phyloP scores from a whole-genome alignment of 805 yeast species.

The Metschnikowia anglica region DNA sequence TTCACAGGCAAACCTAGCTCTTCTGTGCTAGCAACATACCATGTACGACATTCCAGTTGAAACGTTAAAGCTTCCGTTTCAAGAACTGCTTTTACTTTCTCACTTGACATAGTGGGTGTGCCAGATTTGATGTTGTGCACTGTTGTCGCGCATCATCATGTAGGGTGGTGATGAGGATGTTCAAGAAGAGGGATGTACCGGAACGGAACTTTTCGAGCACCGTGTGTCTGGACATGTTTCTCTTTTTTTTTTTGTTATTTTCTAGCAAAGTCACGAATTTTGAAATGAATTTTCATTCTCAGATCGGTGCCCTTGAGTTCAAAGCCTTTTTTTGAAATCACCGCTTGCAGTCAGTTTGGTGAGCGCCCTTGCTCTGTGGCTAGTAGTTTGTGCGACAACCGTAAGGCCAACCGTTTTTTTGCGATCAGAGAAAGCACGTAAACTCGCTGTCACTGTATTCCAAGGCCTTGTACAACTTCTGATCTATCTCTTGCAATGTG shows the following conservation, averaged over 20 bases:
- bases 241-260: background rate
- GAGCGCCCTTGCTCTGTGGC: no score
- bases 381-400: background rate
- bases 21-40: constrained; percentile 6
- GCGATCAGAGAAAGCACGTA: constrained; percentile 28
- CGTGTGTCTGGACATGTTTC: background rate
- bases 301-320: no score
- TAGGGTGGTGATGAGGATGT: background rate
- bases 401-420: background rate
- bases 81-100: constrained; percentile 9
- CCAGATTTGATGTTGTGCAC: background rate
- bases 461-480: constrained; percentile 28
- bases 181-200: background rate
- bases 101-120: constrained; percentile 7
- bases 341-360: no score
- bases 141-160: background rate
- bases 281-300: no score
- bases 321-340: no score
- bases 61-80: constrained; percentile 9
- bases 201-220: background rate
- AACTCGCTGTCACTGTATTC: constrained; percentile 33
- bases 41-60: constrained; percentile 8
- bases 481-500: constrained; percentile 30
- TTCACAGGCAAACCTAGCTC: constrained; percentile 8
- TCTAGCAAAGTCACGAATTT: background rate